Conservation (phyloP, 2,329 filamentous ascomycete genomes). For the Colletotrichum orbiculare region DNA sequence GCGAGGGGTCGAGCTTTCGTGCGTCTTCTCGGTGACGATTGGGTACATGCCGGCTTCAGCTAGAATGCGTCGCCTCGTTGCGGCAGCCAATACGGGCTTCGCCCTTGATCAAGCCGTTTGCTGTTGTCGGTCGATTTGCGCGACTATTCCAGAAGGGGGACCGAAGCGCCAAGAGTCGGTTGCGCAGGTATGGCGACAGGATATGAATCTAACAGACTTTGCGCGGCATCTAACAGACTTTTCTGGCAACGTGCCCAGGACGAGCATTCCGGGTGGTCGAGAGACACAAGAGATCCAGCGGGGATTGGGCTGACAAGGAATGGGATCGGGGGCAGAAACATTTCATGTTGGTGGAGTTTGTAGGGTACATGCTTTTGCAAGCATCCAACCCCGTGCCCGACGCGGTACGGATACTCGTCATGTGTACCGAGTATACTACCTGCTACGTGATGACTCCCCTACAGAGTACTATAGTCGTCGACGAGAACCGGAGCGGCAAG, state of each 20-base stretch:
- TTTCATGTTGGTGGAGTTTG: conserved; percentile 9
- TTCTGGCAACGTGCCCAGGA: conserved; percentile 28
- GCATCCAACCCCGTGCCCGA: background rate
- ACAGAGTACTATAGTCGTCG: background rate
- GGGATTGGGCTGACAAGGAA: conserved; percentile 19
- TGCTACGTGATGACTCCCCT: too few species aligned
- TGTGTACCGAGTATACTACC: too few species aligned
- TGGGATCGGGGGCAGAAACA: conserved; percentile 17
- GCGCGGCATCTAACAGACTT: background rate
- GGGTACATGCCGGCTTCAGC: conserved; percentile 11
- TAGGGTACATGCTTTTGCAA: too few species aligned
- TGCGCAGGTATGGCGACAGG: conserved; percentile 12
- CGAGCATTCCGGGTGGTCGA: conserved; percentile 32
- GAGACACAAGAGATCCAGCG: conserved; percentile 13
- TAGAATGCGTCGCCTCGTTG: background rate
- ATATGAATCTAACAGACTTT: too few species aligned
- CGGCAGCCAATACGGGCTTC: conserved; percentile 6
- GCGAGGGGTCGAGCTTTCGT: background rate
- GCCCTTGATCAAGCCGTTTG: too few species aligned
- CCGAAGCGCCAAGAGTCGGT: conserved; percentile 32
- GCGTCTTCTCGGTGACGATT: conserved; percentile 6
- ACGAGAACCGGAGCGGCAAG: conserved; percentile 19
- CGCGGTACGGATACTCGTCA: too few species aligned
- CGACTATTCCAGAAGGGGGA: conserved; percentile 22
- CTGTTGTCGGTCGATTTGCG: background rate